Evolutionary conservation across 345 rosid species (phyloP).

Genomic region (Cardamine chenopodiifolia): DNA sequence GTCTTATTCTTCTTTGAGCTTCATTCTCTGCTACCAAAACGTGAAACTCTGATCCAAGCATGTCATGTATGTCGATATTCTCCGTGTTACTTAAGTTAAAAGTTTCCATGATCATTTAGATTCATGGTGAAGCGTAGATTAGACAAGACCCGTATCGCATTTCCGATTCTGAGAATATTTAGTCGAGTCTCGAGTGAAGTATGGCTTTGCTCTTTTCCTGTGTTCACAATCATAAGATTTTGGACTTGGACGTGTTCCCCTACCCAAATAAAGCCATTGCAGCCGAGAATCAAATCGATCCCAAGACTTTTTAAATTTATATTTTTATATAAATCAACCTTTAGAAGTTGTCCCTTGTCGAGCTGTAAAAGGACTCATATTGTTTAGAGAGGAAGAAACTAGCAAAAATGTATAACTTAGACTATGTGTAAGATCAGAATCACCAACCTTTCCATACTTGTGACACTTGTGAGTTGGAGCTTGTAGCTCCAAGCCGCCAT

Average conservation of each 20-base stretch:
- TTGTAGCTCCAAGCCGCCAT: conserved; percentile 76
- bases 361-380: conserved; percentile 51
- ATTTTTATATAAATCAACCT: no score
- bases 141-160: no score
- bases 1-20: not conserved
- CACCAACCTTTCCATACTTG: conserved; percentile 88
- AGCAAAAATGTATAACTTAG: not conserved
- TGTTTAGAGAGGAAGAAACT: not conserved
- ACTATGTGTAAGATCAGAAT: not conserved
- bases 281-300: no score
- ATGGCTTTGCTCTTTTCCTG: no score
- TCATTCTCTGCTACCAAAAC: not conserved
- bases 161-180: no score
- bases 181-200: no score
- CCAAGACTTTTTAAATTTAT: no score
- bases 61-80: not conserved
- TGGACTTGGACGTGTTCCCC: no score
- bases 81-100: not conserved
- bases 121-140: no score
- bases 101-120: not conserved
- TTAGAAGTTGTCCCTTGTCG: conserved; percentile 69
- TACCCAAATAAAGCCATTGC: no score
- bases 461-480: conserved; percentile 87
- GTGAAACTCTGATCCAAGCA: not conserved
- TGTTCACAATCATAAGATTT: no score